Conservation (phyloP, 805 yeast species). For the Saccharomycopsis selenospora region DNA sequence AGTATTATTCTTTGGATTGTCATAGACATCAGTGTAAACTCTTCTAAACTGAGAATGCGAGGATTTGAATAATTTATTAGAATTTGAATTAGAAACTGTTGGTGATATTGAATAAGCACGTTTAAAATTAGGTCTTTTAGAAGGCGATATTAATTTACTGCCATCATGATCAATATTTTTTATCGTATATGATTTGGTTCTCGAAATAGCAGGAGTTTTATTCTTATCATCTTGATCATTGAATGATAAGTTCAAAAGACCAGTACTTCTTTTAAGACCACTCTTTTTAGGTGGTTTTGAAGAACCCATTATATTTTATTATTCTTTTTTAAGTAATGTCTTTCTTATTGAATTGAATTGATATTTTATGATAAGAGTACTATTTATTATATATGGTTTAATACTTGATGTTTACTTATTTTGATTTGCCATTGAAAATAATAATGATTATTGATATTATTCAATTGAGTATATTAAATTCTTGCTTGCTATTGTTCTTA, state of each 20-base stretch:
- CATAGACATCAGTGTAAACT: slow-evolving; percentile 6
- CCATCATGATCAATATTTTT: background rate
- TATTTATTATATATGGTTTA: too few species aligned
- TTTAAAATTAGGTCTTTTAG: slow-evolving; percentile 7
- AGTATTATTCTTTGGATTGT: background rate
- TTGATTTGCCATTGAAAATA: too few species aligned
- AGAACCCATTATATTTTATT: too few species aligned
- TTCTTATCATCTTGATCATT: slow-evolving; percentile 1
- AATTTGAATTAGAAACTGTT: slow-evolving; percentile 1
- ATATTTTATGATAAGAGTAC: too few species aligned
- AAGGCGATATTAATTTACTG: background rate
- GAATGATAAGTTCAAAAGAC: slow-evolving; percentile 16
- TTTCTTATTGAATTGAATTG: too few species aligned
- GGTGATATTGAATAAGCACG: slow-evolving; percentile 15
- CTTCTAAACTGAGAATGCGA: slow-evolving; percentile 14
- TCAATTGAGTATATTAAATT: too few species aligned
- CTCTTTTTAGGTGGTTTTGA: too few species aligned
- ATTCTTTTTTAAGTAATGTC: too few species aligned
- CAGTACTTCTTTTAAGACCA: slow-evolving; percentile 16
- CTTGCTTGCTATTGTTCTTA: too few species aligned
- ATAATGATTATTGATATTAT: too few species aligned
- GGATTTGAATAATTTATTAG: slow-evolving; percentile 13
- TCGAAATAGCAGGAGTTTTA: background rate
- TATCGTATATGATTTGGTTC: background rate
- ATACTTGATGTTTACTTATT: too few species aligned